Base-by-base conservation (phyloP, 495 filamentous ascomycete genomes). In the Massariosphaeria phaeospora region DNA sequence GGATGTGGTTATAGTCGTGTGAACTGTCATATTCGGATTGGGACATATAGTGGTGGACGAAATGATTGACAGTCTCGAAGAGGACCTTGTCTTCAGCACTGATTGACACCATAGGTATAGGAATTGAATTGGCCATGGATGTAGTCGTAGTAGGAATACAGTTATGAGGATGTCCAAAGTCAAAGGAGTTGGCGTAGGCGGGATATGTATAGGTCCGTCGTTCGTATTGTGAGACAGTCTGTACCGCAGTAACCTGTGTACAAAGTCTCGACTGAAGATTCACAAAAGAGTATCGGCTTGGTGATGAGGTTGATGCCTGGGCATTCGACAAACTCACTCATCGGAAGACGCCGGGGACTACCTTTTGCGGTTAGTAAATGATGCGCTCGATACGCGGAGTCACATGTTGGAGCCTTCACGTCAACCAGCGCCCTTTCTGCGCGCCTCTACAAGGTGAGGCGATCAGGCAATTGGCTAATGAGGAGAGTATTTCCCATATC, bases 1-100 rank as follows among this genome's bases (percentile, higher is more conserved):
- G 68, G 52, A 96, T 85, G 68, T 97, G 91, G 33, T 74, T 68
- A 71, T 82, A 89, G 73, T 94, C 85, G 73, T 96, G 93, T 5
- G 87, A 91, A 18, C 80, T 79, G 70, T 96, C 93, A 70, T 88
- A 87, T 3, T 34, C 31, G 7, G 47, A 25, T 39, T 76, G 70
- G 33, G 80, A 72, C 90, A 96, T 96, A 76, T 85, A 90, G 10
- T 71, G 61, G 55, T 76, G 71, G 23, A 87, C 81, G 63, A 83
- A 85, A 43, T 66, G 59, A 20, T 73, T 76, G 55, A 82, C 74
- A n/a, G 70, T 49, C 17, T 66, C 24, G 40, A 63, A 59, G n/a
- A 63, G 55, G 2, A 23, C 41, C 34, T 56, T 47, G 45, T 54
- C 27, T 24, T 55, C 27, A 7, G 29, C 15, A 5, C 25, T 44